Conservation (phyloP, 148 eudicot species). For the Heliosperma pusillum region DNA sequence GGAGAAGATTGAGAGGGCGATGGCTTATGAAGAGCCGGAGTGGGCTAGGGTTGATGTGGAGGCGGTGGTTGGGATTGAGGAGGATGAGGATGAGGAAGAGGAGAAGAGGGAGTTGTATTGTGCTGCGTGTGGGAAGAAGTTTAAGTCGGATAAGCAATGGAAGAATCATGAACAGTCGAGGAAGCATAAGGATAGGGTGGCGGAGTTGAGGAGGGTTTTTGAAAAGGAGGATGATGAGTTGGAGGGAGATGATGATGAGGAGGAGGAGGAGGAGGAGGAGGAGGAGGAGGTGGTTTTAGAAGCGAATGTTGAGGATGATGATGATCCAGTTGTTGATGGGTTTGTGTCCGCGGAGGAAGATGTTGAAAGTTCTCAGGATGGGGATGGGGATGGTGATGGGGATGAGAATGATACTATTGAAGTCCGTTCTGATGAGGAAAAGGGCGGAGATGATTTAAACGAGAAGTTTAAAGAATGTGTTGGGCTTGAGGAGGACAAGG, state of each 20-base stretch:
- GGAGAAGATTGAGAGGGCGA: conserved; percentile 69
- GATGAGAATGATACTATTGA: conserved; percentile 13
- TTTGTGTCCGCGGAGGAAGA: conserved; percentile 33
- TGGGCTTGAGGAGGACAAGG: conserved; percentile 30
- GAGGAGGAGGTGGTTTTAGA: conserved; percentile 25
- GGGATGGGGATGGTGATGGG: conserved; percentile 29
- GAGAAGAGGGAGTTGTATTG: conserved; percentile 78
- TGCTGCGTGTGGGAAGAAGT: conserved; percentile 90
- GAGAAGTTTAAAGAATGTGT: conserved; percentile 41
- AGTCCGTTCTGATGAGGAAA: conserved; percentile 15
- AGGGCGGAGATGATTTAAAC: conserved; percentile 42
- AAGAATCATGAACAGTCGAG: conserved; percentile 93
- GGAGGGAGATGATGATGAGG: conserved; percentile 24
- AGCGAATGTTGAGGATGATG: conserved; percentile 21
- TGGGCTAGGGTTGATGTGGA: conserved; percentile 74
- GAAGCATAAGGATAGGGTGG: conserved; percentile 94
- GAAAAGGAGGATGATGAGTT: conserved; percentile 45
- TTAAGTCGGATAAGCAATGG: conserved; percentile 97
- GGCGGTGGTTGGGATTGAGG: conserved; percentile 37
- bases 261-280: conserved; percentile 24
- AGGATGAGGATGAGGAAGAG: conserved; percentile 34
- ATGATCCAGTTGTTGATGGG: conserved; percentile 7
- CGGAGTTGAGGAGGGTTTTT: conserved; percentile 67
- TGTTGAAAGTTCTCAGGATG: conserved; percentile 33
- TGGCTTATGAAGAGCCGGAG: conserved; percentile 61